Conservation (phyloP, 2,329 filamentous ascomycete species). For the Endoconidiophora polonica region DNA sequence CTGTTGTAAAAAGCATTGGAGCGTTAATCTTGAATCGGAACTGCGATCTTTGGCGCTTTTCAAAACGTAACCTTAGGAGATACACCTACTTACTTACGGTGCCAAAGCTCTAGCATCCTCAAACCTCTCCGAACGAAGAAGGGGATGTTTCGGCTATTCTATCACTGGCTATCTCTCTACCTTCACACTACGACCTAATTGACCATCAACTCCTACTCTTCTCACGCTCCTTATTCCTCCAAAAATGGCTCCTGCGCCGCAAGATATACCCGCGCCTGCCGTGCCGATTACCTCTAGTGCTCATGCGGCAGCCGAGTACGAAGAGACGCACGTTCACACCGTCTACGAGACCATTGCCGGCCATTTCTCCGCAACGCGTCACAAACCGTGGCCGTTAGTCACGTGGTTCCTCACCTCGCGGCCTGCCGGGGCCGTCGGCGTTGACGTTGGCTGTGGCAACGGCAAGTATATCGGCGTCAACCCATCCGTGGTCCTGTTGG, state of each 20-base stretch:
- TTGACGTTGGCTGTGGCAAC: conserved; percentile 92
- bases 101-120: too few relatives aligned
- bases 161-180: background rate
- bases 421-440: conserved; percentile 55
- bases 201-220: background rate
- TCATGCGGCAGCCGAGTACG: conserved; percentile 40
- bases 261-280: background rate
- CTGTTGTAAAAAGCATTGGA: too few relatives aligned
- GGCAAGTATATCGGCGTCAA: conserved; percentile 87
- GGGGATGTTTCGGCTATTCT: too few relatives aligned
- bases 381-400: conserved; percentile 86
- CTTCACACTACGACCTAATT: background rate
- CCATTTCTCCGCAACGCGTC: conserved; percentile 66
- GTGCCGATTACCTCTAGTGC: background rate
- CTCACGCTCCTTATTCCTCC: background rate
- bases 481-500: conserved; percentile 59
- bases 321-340: conserved; percentile 72
- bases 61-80: too few relatives aligned
- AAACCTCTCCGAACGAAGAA: too few relatives aligned
- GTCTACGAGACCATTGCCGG: conserved; percentile 80
- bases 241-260: too few relatives aligned
- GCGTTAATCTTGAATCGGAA: too few relatives aligned
- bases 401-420: conserved; percentile 56
- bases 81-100: too few relatives aligned
- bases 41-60: too few relatives aligned